Evolutionary conservation across 2,329 filamentous ascomycete species (phyloP).

Genomic region (Eutypa lata): DNA sequence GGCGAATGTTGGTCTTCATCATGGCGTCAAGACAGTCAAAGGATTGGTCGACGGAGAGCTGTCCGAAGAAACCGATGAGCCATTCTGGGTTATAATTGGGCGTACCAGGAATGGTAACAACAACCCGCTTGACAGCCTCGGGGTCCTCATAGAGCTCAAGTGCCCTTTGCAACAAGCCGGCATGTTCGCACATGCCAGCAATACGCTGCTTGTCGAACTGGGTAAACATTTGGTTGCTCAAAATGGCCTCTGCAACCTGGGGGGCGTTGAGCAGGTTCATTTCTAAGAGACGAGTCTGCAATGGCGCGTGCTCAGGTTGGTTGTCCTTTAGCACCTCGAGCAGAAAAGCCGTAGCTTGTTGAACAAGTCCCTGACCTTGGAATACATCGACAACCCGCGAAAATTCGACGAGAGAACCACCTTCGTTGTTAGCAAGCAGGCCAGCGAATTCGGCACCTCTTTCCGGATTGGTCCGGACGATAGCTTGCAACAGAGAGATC

Average conservation of each 20-base stretch:
- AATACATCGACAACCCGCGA: conserved; percentile 97
- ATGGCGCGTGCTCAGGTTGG: conserved; percentile 84
- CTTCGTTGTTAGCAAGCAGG: conserved; percentile 85
- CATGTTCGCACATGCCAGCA: conserved; percentile 88
- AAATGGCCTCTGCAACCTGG: conserved; percentile 95
- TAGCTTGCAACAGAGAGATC: conserved; percentile 86
- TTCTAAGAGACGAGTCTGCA: conserved; percentile 92
- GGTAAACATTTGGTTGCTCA: conserved; percentile 98
- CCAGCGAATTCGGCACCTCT: conserved; percentile 94
- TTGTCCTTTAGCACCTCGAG: conserved; percentile 95
- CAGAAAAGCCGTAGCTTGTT: conserved; percentile 96
- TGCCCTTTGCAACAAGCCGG: conserved; percentile 80
- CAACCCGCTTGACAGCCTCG: conserved; percentile 82
- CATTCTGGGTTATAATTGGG: conserved; percentile 89
- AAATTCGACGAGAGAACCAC: conserved; percentile 83
- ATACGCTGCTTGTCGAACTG: conserved; percentile 92
- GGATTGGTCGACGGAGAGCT: conserved; percentile 91
- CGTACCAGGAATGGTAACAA: conserved; percentile 76
- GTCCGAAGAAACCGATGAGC: conserved; percentile 88
- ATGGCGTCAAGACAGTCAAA: conserved; percentile 93
- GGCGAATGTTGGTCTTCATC: conserved; percentile 93
- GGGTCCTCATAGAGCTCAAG: conserved; percentile 94
- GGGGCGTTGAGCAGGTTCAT: conserved; percentile 98
- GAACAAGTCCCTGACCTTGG: conserved; percentile 95
- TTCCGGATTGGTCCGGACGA: conserved; percentile 85